Percentiles rank a stretch among this genome's conserved stretches.
Conservation (phyloP, 2,329 filamentous ascomycete genomes). For the Decorospora gaudefroyi region DNA sequence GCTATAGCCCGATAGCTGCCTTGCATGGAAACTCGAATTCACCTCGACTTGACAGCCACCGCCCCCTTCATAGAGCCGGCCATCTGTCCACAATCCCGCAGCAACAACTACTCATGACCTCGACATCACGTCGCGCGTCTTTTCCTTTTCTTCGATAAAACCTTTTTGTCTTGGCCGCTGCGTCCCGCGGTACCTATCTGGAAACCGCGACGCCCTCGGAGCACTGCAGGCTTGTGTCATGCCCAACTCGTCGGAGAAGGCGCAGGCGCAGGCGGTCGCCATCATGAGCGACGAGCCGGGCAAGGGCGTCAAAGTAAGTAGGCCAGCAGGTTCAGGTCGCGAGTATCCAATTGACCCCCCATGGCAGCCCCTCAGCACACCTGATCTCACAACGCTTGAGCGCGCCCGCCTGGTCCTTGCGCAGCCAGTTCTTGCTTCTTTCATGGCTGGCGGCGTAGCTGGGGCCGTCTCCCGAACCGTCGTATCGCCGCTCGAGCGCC, state of each 20-base stretch:
- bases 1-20: conserved; percentile 15
- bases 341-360: conserved; percentile 21
- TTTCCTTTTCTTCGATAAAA: conserved; percentile 32
- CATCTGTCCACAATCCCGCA: conserved; percentile 22
- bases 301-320: conserved; percentile 33
- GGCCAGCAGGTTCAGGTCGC: background rate
- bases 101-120: conserved; percentile 40
- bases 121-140: conserved; percentile 24
- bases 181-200: conserved; percentile 6
- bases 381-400: conserved; percentile 29
- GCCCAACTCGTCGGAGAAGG: conserved; percentile 27
- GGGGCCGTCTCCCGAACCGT: conserved; percentile 97
- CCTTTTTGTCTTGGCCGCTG: conserved; percentile 18
- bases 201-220: conserved; percentile 8
- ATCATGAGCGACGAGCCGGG: conserved; percentile 28
- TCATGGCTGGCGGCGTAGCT: conserved; percentile 90
- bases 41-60: conserved; percentile 21
- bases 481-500: conserved; percentile 89
- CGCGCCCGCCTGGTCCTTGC: conserved; percentile 58
- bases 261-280: conserved; percentile 20
- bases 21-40: conserved; percentile 40
- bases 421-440: conserved; percentile 86
- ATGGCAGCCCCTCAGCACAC: conserved; percentile 22
- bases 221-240: conserved; percentile 19
- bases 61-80: conserved; percentile 14